These are phyloP conservation scores for Aspergillus vadensis DNA, from an alignment of 2,329 filamentous ascomycete species.

Conservation along the genomic window DNA sequence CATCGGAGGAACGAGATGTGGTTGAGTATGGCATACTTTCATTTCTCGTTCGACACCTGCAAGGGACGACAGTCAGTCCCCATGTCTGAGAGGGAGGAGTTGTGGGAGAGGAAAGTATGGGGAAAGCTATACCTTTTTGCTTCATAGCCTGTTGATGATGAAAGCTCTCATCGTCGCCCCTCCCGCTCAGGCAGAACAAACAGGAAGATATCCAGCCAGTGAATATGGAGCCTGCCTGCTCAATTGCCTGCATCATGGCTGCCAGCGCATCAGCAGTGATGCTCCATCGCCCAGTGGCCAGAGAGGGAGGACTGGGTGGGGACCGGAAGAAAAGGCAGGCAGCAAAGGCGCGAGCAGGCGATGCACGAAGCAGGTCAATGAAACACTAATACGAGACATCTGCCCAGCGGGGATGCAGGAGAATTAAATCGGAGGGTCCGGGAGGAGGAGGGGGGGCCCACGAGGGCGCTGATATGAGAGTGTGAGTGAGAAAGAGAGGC, in stretches of 20 bases:
- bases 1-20: constrained; percentile 50
- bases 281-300: constrained; percentile 27
- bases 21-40: constrained; percentile 49
- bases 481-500: not conserved
- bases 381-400: constrained; percentile 4
- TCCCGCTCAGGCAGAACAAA: constrained; percentile 34
- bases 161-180: constrained; percentile 29
- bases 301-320: not conserved
- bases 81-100: not conserved
- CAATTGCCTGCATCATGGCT: constrained; percentile 39
- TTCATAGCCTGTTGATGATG: constrained; percentile 27
- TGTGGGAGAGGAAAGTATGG: not conserved
- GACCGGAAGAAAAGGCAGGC: constrained; percentile 2
- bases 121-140: constrained; percentile 21
- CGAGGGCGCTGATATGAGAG: not conserved
- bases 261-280: constrained; percentile 32
- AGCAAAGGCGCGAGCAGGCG: not conserved
- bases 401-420: not conserved
- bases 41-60: constrained; percentile 46
- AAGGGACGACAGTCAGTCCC: constrained; percentile 13
- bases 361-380: not conserved
- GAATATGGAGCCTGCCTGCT: constrained; percentile 44
- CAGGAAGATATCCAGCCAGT: constrained; percentile 45
- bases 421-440: not conserved
- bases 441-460: not conserved